Percentiles rank a stretch among this genome's conserved stretches.
These are phyloP conservation scores for Ophiosphaerella herpotricha DNA, from an alignment of 2,329 filamentous ascomycete genomes.

Conservation along the genomic window DNA sequence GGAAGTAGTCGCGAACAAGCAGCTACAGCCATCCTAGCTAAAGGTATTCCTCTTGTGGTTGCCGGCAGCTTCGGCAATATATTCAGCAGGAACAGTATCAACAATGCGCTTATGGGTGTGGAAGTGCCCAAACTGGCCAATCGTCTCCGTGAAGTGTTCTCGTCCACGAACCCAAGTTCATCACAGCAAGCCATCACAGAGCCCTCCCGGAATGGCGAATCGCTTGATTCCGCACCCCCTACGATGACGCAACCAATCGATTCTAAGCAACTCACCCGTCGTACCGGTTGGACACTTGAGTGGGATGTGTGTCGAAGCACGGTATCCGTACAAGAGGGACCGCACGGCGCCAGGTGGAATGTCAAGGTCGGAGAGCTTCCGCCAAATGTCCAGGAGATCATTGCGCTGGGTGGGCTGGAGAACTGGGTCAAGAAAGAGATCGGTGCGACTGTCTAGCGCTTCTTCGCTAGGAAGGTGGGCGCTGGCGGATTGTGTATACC, in stretches of 20 bases:
- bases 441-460: conserved; percentile 31
- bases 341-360: conserved; percentile 70
- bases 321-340: conserved; percentile 72
- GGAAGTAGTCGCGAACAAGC: conserved; percentile 83
- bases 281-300: conserved; percentile 80
- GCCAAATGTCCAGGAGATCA: conserved; percentile 75
- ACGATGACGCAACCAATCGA: conserved; percentile 44
- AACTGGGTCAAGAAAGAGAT: conserved; percentile 81
- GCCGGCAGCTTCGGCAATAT: conserved; percentile 84
- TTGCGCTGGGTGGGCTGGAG: conserved; percentile 70
- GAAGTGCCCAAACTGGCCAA: conserved; percentile 71
- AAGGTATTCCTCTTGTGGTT: conserved; percentile 78
- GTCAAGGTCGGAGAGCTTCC: conserved; percentile 83
- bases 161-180: conserved; percentile 26
- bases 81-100: conserved; percentile 78
- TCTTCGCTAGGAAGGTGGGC: not conserved
- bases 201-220: conserved; percentile 56
- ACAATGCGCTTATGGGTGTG: conserved; percentile 75
- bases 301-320: conserved; percentile 79
- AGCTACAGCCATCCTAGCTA: conserved; percentile 83
- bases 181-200: conserved; percentile 53
- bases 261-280: conserved; percentile 65
- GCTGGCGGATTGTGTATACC: conserved; percentile 20
- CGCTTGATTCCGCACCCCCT: conserved; percentile 55
- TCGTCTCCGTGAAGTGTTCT: conserved; percentile 67